Conservation (phyloP, 2,329 filamentous ascomycete species). For the Berkeleyomyces rouxiae region DNA sequence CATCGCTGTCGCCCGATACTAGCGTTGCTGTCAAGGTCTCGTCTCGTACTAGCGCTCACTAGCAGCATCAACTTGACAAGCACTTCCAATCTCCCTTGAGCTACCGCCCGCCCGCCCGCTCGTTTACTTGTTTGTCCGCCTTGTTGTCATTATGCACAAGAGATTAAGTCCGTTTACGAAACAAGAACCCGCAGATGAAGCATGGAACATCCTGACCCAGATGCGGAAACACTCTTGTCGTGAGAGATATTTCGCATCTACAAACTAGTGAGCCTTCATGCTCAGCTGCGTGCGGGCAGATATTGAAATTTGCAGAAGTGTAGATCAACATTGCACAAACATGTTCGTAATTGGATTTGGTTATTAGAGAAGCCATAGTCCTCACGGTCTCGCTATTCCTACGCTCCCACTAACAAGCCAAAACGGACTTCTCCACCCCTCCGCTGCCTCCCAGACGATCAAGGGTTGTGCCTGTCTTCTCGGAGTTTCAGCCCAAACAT, state of each 20-base stretch:
- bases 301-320: no score
- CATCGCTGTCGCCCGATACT: neutral
- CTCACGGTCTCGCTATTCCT: neutral
- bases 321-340: no score
- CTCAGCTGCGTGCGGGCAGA: neutral
- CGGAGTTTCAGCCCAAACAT: neutral
- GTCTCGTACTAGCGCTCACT: neutral
- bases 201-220: neutral
- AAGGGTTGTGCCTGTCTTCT: neutral
- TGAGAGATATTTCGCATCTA: neutral
- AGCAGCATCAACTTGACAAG: neutral
- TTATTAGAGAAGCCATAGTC: no score
- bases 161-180: neutral
- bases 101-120: neutral
- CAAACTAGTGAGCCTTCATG: neutral
- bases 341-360: no score
- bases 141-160: neutral
- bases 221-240: neutral
- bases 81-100: neutral
- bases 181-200: neutral
- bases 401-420: neutral
- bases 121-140: neutral
- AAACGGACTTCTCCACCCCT: no score
- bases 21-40: neutral
- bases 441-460: neutral